Percentiles rank a stretch among this genome's conserved stretches.
Conservation (phyloP, 2,329 filamentous ascomycete species). For the Fusarium sp. region DNA sequence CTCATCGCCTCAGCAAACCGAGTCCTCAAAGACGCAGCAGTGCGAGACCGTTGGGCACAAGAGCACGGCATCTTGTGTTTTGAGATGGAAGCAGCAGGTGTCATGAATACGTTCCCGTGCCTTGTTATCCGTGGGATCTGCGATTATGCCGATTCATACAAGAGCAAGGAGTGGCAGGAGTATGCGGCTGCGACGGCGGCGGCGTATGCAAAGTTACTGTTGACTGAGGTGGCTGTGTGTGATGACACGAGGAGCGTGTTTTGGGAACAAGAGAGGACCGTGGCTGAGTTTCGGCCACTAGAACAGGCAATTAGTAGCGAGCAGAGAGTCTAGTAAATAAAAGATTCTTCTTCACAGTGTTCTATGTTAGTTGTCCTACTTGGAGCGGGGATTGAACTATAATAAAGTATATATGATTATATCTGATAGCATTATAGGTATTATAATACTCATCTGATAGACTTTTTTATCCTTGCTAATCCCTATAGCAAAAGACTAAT, state of each 20-base stretch:
- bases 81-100: slow-evolving; percentile 44
- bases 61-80: slow-evolving; percentile 25
- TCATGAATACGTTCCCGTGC: slow-evolving; percentile 39
- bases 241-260: neutral
- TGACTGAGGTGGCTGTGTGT: neutral
- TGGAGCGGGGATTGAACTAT: too few relatives aligned
- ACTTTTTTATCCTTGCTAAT: too few relatives aligned
- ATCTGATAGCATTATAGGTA: too few relatives aligned
- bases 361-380: too few relatives aligned
- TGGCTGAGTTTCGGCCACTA: neutral
- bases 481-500: too few relatives aligned
- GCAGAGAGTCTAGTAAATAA: neutral
- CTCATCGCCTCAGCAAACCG: neutral
- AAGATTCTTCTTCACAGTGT: too few relatives aligned
- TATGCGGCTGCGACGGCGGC: slow-evolving; percentile 49
- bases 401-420: too few relatives aligned
- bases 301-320: neutral
- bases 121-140: slow-evolving; percentile 50
- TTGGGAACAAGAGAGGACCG: neutral
- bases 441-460: too few relatives aligned
- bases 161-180: slow-evolving; percentile 48
- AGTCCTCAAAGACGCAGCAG: neutral
- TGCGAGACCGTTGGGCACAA: neutral
- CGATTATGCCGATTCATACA: slow-evolving; percentile 52
- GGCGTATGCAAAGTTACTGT: neutral